A percentile compares a stretch with the other conserved stretches of the same genome.
Conservation (phyloP, 176 grass and related monocot species). For the Tuctoria greenei region DNA sequence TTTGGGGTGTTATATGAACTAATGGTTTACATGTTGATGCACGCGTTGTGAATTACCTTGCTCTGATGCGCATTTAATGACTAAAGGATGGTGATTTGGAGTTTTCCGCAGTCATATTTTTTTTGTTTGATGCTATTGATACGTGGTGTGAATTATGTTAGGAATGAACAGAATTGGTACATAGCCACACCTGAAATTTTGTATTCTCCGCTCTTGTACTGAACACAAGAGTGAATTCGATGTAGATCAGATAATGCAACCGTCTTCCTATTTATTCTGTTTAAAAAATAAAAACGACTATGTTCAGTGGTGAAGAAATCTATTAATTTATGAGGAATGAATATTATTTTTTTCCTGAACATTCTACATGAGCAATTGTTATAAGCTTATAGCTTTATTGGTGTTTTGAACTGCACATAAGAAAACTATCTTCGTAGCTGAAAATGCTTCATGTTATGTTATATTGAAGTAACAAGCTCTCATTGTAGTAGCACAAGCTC, state of each 20-base stretch:
- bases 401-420: neutral
- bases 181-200: neutral
- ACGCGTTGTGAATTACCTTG: neutral
- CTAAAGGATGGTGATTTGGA: neutral
- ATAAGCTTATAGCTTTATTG: neutral
- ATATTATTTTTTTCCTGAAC: neutral
- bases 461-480: constrained; percentile 16
- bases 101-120: neutral
- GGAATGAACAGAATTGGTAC: neutral
- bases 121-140: neutral
- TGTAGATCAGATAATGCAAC: neutral
- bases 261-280: neutral
- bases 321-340: neutral
- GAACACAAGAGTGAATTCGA: neutral
- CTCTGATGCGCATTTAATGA: neutral
- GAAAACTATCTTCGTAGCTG: neutral
- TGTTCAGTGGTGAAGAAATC: neutral
- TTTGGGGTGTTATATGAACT: neutral
- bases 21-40: neutral
- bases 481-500: constrained; percentile 48
- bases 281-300: neutral
- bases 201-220: neutral
- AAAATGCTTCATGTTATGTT: neutral
- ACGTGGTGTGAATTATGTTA: neutral
- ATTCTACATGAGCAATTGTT: constrained; percentile 14